A percentile compares a stretch with the other conserved stretches of the same genome.
Evolutionary conservation across 441 rosid genomes (phyloP).

Genomic region (Brassica balearica): DNA sequence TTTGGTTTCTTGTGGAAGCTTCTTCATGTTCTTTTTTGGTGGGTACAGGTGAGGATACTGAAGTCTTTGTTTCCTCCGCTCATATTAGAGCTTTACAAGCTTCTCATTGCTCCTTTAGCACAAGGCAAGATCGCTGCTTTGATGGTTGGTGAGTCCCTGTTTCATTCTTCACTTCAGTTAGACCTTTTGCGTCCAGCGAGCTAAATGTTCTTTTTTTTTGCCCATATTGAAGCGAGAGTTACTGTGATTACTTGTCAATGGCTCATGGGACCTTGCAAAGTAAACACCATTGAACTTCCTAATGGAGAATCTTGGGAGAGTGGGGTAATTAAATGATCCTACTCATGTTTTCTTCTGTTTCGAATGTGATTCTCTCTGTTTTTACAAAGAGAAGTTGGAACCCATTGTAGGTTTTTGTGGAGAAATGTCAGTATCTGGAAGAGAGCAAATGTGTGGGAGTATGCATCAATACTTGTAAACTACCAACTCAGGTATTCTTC

Average conservation of each 20-base stretch:
- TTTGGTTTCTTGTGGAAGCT: no score
- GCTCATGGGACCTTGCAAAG: conserved; percentile 82
- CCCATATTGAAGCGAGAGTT: conserved; percentile 70
- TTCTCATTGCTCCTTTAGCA: conserved; percentile 70
- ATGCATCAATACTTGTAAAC: conserved; percentile 84
- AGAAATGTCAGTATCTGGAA: conserved; percentile 87
- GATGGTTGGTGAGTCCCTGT: conserved; percentile 81
- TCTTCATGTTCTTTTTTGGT: not conserved
- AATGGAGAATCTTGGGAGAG: conserved; percentile 73
- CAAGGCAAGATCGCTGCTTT: conserved; percentile 75
- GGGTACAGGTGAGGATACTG: conserved; percentile 67
- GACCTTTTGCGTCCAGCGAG: not conserved
- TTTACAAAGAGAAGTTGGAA: not conserved
- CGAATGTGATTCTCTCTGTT: conserved; percentile 8
- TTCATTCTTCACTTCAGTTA: conserved; percentile 9
- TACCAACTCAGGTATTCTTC: conserved; percentile 78
- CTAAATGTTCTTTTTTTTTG: conserved; percentile 4
- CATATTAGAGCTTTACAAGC: conserved; percentile 65
- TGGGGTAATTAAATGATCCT: conserved; percentile 57
- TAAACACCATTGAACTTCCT: conserved; percentile 71
- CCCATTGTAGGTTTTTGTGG: conserved; percentile 70
- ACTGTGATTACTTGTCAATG: conserved; percentile 87
- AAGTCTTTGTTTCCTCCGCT: conserved; percentile 82
- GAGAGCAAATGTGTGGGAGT: conserved; percentile 92
- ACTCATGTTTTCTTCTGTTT: not conserved